Conservation (phyloP, 2,329 filamentous ascomycete genomes). For the Pyrenophora tritici-repentis region DNA sequence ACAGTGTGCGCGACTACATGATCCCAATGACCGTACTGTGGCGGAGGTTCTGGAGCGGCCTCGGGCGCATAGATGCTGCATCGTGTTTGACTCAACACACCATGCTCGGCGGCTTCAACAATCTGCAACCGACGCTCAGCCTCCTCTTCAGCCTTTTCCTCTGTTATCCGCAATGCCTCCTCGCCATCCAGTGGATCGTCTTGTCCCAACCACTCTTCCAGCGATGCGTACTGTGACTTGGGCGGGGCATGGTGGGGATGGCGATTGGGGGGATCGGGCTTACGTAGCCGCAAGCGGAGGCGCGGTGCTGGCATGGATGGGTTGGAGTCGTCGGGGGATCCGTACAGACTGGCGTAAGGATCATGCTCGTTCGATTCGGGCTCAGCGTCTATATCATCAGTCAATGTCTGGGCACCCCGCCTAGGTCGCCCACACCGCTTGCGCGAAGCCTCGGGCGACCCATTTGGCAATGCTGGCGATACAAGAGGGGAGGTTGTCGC, state of each 20-base stretch:
- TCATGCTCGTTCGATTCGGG: slow-evolving; percentile 23
- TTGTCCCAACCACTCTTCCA: slow-evolving; percentile 67
- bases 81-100: slow-evolving; percentile 72
- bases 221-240: slow-evolving; percentile 55
- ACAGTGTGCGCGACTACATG: slow-evolving; percentile 79
- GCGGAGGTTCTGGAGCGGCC: slow-evolving; percentile 69
- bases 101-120: slow-evolving; percentile 72
- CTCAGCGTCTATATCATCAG: slow-evolving; percentile 21
- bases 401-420: slow-evolving; percentile 22
- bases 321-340: slow-evolving; percentile 26
- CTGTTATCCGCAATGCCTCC: slow-evolving; percentile 42
- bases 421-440: slow-evolving; percentile 32
- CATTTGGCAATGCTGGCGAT: slow-evolving; percentile 24
- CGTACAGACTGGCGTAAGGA: slow-evolving; percentile 29
- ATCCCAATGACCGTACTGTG: slow-evolving; percentile 85
- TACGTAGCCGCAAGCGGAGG: slow-evolving; percentile 57
- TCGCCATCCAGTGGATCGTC: slow-evolving; percentile 56
- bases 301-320: slow-evolving; percentile 33
- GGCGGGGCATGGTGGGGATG: slow-evolving; percentile 58
- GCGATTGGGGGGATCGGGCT: slow-evolving; percentile 56
- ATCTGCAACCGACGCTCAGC: slow-evolving; percentile 71
- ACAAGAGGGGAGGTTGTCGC: slow-evolving; percentile 22
- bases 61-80: slow-evolving; percentile 78
- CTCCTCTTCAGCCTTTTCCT: slow-evolving; percentile 58
- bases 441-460: slow-evolving; percentile 22